Conservation (phyloP, 2,329 filamentous ascomycete species). For the Trichoderma sp. region DNA sequence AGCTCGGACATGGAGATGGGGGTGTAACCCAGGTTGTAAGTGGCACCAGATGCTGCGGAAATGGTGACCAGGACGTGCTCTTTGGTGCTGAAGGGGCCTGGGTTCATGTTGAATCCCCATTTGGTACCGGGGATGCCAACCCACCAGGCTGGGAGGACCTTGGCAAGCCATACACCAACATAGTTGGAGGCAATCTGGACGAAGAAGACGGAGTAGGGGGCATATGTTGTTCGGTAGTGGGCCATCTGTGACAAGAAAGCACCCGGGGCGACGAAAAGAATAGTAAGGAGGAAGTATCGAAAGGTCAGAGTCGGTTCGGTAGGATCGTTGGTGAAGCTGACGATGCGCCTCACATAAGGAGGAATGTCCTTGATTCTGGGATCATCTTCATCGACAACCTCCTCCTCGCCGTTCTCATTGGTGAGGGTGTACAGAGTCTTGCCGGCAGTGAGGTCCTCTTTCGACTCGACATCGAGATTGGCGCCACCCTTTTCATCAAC, state of each 20-base stretch:
- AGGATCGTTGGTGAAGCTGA: slow-evolving; percentile 57
- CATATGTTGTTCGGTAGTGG: slow-evolving; percentile 55
- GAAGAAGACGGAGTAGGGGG: slow-evolving; percentile 60
- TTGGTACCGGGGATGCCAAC: slow-evolving; percentile 47
- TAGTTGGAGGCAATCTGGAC: slow-evolving; percentile 59
- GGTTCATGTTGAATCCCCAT: slow-evolving; percentile 53
- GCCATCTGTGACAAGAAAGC: slow-evolving; percentile 58
- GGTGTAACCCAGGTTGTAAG: slow-evolving; percentile 50
- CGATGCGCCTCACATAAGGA: slow-evolving; percentile 49
- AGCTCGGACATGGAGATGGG: slow-evolving; percentile 55
- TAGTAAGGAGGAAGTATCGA: slow-evolving; percentile 55
- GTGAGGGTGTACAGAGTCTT: slow-evolving; percentile 22
- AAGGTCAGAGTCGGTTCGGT: slow-evolving; percentile 57
- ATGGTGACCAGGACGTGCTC: slow-evolving; percentile 58
- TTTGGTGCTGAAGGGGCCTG: slow-evolving; percentile 56
- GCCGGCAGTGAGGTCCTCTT: slow-evolving; percentile 10
- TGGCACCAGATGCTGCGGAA: slow-evolving; percentile 52
- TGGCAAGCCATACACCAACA: slow-evolving; percentile 51
- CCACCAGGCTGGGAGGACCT: slow-evolving; percentile 47
- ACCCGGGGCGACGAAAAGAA: slow-evolving; percentile 56
- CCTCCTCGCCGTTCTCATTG: slow-evolving; percentile 28
- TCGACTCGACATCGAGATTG: slow-evolving; percentile 20
- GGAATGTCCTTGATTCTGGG: slow-evolving; percentile 54
- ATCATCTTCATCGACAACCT: slow-evolving; percentile 44
- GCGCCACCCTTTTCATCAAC: slow-evolving; percentile 20